Conservation (phyloP, 257 asterid genomes). For the Fraxinus americana region DNA sequence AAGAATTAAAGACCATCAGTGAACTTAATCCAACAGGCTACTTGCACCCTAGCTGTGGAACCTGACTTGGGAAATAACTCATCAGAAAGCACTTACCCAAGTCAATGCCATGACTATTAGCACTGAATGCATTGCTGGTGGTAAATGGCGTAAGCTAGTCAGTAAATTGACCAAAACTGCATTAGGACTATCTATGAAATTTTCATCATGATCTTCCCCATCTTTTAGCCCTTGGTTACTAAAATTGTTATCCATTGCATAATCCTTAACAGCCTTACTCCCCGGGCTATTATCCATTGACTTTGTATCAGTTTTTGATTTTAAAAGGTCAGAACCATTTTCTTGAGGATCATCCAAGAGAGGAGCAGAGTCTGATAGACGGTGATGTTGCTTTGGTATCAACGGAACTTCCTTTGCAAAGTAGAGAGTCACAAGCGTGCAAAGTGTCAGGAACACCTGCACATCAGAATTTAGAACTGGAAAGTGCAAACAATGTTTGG, state of each 20-base stretch:
- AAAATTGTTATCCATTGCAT: conserved; percentile 30
- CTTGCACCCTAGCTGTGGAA: not conserved
- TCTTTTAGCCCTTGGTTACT: conserved; percentile 42
- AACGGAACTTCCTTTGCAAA: conserved; percentile 90
- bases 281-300: conserved; percentile 28
- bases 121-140: conserved; percentile 96
- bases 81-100: conserved; percentile 64
- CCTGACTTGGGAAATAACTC: not conserved
- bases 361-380: conserved; percentile 83
- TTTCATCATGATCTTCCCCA: conserved; percentile 48
- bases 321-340: conserved; percentile 50
- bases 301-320: conserved; percentile 39
- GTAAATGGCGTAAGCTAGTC: conserved; percentile 95
- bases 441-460: conserved; percentile 73
- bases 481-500: conserved; percentile 18
- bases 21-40: not conserved
- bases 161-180: conserved; percentile 93
- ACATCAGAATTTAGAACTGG: conserved; percentile 32
- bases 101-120: conserved; percentile 98
- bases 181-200: conserved; percentile 80
- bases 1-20: not conserved
- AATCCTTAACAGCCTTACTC: conserved; percentile 46
- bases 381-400: conserved; percentile 50
- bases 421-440: conserved; percentile 87
- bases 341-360: conserved; percentile 60